Conservation (phyloP, 176 grass and related monocot species). For the Rhynchospora pubera region DNA sequence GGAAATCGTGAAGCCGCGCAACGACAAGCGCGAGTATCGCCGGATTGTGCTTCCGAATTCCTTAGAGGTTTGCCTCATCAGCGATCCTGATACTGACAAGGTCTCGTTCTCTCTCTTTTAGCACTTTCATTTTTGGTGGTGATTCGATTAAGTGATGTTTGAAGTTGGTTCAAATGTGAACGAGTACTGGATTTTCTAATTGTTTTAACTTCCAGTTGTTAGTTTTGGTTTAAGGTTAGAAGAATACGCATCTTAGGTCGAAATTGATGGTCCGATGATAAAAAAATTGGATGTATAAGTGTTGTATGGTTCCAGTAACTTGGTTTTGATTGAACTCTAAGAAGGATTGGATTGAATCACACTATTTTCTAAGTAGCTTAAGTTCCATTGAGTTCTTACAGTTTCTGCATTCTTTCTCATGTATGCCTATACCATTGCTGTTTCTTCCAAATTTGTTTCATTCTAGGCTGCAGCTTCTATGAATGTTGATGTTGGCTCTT, state of each 20-base stretch:
- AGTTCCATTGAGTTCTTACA: background rate
- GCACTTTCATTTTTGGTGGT: background rate
- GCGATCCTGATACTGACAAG: slow-evolving; percentile 96
- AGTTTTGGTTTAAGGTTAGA: background rate
- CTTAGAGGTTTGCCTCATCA: slow-evolving; percentile 76
- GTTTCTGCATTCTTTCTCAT: background rate
- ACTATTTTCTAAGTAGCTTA: background rate
- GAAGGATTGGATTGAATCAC: background rate
- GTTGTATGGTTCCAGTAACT: background rate
- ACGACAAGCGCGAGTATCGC: slow-evolving; percentile 77
- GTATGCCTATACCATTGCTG: background rate
- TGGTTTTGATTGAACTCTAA: background rate
- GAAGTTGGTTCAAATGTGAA: background rate
- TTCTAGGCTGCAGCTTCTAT: slow-evolving; percentile 79
- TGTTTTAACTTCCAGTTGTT: background rate
- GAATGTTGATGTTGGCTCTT: slow-evolving; percentile 76
- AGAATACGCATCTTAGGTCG: background rate
- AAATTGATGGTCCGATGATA: background rate
- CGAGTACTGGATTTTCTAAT: background rate
- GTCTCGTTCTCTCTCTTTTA: slow-evolving; percentile 19
- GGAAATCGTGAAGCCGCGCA: slow-evolving; percentile 70
- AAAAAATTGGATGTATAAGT: background rate
- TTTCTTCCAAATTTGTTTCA: background rate
- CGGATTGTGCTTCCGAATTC: slow-evolving; percentile 78
- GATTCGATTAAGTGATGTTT: background rate